Percentiles rank a stretch among this genome's conserved stretches.
These are phyloP conservation scores for Sonneratia caseolaris DNA, from an alignment of 345 rosid species.

Conservation along the genomic window DNA sequence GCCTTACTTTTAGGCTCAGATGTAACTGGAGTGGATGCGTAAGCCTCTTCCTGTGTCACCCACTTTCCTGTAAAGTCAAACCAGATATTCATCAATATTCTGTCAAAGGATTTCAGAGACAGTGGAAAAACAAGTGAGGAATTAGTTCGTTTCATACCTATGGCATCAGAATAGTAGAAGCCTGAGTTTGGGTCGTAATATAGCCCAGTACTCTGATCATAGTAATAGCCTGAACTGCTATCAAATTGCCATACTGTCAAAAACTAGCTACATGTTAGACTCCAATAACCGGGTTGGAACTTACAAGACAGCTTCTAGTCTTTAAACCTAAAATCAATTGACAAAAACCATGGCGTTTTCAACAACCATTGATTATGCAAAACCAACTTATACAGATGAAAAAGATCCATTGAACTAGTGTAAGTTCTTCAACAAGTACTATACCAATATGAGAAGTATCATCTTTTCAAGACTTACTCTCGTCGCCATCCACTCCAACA, in stretches of 20 bases:
- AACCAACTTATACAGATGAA: not conserved
- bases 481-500: constrained; percentile 35
- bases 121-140: constrained; percentile 2
- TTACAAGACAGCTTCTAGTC: not conserved
- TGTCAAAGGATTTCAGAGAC: constrained; percentile 1
- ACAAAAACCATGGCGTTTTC: not conserved
- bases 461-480: constrained; percentile 31
- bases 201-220: constrained; percentile 44
- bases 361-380: not conserved
- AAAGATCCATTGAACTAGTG: not conserved
- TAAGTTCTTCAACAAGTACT: not conserved
- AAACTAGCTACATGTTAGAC: constrained; percentile 25
- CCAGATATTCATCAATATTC: constrained; percentile 10
- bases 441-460: not conserved
- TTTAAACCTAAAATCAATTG: not conserved
- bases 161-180: constrained; percentile 70
- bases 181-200: constrained; percentile 75
- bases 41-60: constrained; percentile 84
- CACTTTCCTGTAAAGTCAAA: constrained; percentile 62
- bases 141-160: constrained; percentile 33
- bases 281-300: constrained; percentile 18
- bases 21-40: constrained; percentile 31
- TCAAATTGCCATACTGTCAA: constrained; percentile 73
- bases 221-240: constrained; percentile 60
- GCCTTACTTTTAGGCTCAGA: constrained; percentile 28